Evolutionary conservation across 2,329 filamentous ascomycete species (phyloP).

Genomic region (Apiospora hydei): DNA sequence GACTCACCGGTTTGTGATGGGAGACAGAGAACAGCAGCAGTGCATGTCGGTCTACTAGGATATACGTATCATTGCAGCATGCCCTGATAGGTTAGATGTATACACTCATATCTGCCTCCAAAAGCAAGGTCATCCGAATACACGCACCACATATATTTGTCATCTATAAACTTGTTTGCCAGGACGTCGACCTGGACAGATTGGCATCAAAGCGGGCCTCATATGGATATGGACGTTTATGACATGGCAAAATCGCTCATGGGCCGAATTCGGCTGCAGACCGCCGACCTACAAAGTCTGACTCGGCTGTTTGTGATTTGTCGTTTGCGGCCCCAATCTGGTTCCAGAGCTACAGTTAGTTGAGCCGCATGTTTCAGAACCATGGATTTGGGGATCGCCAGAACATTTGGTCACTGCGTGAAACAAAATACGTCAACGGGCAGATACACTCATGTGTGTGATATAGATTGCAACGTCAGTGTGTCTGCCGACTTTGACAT

Average conservation of each 20-base stretch:
- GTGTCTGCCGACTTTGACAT: neutral
- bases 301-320: conserved; percentile 9
- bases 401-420: conserved; percentile 9
- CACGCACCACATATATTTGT: neutral
- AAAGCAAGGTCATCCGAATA: neutral
- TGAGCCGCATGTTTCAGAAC: conserved; percentile 16
- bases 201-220: conserved; percentile 2
- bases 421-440: conserved; percentile 11
- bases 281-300: neutral
- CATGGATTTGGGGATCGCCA: conserved; percentile 6
- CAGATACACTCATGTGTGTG: conserved; percentile 3
- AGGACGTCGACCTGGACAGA: neutral
- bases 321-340: conserved; percentile 3
- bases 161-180: neutral
- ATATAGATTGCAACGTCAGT: neutral
- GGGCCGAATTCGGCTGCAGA: conserved; percentile 9
- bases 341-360: neutral
- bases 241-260: neutral
- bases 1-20: neutral
- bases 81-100: neutral
- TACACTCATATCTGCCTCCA: neutral
- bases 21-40: neutral
- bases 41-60: conserved; percentile 4
- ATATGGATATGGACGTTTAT: neutral
- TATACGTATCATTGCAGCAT: neutral